Conservation (phyloP, 129 eudicot genomes). For the Glebionis coronaria region DNA sequence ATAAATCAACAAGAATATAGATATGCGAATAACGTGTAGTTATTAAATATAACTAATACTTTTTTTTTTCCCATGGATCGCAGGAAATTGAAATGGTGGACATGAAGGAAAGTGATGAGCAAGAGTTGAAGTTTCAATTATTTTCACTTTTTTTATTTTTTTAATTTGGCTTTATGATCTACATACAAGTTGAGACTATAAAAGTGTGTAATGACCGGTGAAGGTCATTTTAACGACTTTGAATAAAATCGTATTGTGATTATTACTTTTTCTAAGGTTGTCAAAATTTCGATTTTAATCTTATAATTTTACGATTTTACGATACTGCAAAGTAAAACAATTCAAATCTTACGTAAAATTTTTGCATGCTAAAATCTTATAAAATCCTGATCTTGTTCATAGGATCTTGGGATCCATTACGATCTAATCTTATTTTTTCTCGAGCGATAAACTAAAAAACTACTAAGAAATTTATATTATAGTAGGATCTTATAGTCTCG, state of each 20-base stretch:
- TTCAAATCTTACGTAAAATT: no score
- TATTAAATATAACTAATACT: background rate
- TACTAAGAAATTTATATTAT: no score
- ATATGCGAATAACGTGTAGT: slow-evolving; percentile 1
- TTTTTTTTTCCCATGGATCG: slow-evolving; percentile 3
- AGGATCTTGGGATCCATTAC: no score
- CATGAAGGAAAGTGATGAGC: slow-evolving; percentile 16
- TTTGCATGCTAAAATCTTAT: no score
- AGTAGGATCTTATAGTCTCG: no score
- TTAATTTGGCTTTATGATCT: slow-evolving; percentile 7
- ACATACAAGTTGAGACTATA: slow-evolving; percentile 6
- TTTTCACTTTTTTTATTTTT: background rate
- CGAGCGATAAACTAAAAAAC: no score
- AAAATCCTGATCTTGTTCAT: no score
- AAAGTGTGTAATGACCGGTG: slow-evolving; percentile 7
- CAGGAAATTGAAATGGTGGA: slow-evolving; percentile 23
- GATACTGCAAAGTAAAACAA: no score
- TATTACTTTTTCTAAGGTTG: background rate
- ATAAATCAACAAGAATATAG: background rate
- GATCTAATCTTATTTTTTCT: no score
- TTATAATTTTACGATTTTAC: no score
- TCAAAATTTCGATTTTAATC: no score
- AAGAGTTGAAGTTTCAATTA: background rate
- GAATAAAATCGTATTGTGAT: slow-evolving; percentile 12
- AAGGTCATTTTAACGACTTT: slow-evolving; percentile 9